Evolutionary conservation across 2,329 filamentous ascomycete species (phyloP).

Genomic region (Cryphonectria nitschkei): DNA sequence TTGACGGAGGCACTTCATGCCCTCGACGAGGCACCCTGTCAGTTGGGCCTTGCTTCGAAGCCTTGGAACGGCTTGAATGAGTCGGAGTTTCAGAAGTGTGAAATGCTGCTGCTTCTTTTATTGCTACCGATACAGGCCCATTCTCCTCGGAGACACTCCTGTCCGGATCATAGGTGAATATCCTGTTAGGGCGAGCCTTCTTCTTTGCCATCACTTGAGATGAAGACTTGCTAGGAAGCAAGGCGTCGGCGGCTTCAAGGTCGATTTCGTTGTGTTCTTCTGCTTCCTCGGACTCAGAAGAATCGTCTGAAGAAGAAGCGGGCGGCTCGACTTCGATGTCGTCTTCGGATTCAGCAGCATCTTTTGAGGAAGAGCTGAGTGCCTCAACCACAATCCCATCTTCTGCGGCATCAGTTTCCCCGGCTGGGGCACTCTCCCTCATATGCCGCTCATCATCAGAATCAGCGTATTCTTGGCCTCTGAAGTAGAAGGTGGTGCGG

Average conservation of each 20-base stretch:
- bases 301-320: not conserved
- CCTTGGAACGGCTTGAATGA: not conserved
- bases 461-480: conserved; percentile 14
- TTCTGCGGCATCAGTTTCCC: not conserved
- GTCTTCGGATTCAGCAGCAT: conserved; percentile 1
- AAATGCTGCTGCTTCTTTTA: not conserved
- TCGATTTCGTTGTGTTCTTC: conserved; percentile 21
- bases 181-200: conserved; percentile 1
- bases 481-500: conserved; percentile 40
- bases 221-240: conserved; percentile 2
- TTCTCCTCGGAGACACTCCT: conserved; percentile 40
- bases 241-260: conserved; percentile 6
- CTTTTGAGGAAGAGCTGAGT: not conserved
- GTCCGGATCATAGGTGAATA: conserved; percentile 44
- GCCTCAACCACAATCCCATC: not conserved
- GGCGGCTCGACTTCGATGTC: not conserved
- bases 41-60: not conserved
- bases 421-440: not conserved
- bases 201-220: conserved; percentile 7
- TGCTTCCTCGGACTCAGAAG: conserved; percentile 19
- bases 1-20: conserved; percentile 22
- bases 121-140: conserved; percentile 19
- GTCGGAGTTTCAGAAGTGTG: not conserved
- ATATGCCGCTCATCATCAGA: conserved; percentile 20
- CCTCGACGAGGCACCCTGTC: conserved; percentile 14